Evolutionary conservation across 257 asterid genomes (phyloP).

Genomic region (Penstemon eatonii): DNA sequence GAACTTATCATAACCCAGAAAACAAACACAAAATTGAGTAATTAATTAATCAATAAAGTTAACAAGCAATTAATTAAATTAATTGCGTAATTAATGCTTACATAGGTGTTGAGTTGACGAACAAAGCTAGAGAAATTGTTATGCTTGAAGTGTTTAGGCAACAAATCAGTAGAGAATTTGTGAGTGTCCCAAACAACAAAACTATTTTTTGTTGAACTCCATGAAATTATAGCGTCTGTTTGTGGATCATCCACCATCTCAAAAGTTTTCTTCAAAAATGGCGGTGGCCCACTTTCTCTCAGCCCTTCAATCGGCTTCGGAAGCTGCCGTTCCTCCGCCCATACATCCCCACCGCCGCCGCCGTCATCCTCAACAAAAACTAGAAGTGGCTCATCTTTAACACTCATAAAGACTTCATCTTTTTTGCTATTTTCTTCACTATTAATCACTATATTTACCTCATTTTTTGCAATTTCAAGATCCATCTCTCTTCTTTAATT

Average conservation of each 20-base stretch:
- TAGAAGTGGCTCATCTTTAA: constrained; percentile 63
- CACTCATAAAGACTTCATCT: constrained; percentile 30
- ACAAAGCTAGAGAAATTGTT: constrained; percentile 91
- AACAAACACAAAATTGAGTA: background rate
- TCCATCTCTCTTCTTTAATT: no score
- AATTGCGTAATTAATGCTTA: constrained; percentile 32
- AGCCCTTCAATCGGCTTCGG: constrained; percentile 58
- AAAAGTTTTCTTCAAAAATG: constrained; percentile 80
- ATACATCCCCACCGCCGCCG: constrained; percentile 23
- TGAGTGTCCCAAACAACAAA: constrained; percentile 90
- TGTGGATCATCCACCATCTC: constrained; percentile 88
- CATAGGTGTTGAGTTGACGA: constrained; percentile 92
- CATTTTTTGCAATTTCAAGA: constrained; percentile 4
- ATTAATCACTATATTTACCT: background rate
- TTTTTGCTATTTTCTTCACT: background rate
- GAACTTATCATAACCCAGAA: background rate
- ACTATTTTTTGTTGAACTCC: constrained; percentile 52
- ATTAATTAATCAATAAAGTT: background rate
- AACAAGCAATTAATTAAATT: no score
- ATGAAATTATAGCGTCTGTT: constrained; percentile 71
- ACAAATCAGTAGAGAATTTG: constrained; percentile 62
- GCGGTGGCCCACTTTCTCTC: constrained; percentile 71
- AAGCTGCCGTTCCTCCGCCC: constrained; percentile 14
- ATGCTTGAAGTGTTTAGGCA: constrained; percentile 88
- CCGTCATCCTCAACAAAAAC: constrained; percentile 41